phyloP scores from a whole-genome alignment of 208 protist genomes.

The Leishmania guyanensis region DNA sequence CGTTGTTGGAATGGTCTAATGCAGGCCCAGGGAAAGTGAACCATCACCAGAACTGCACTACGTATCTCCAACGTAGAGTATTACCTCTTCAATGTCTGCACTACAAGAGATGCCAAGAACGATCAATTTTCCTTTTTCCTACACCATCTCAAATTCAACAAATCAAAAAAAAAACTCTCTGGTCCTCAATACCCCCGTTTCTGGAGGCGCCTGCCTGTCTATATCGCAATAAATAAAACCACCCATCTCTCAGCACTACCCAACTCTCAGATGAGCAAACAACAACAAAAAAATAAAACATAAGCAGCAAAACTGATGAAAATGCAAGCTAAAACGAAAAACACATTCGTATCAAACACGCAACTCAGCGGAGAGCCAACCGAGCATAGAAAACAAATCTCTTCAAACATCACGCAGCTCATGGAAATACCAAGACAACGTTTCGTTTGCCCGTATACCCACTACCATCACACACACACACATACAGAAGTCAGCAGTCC shows the following conservation, averaged over 20 bases:
- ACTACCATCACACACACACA: too few relatives aligned
- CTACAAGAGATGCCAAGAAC: neutral
- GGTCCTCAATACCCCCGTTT: neutral
- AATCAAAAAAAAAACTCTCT: slow-evolving; percentile 12
- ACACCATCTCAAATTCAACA: neutral
- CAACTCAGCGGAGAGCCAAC: too few relatives aligned
- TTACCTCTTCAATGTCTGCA: neutral
- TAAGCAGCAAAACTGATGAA: neutral
- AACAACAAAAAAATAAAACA: neutral
- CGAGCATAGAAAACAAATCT: too few relatives aligned
- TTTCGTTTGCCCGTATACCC: neutral
- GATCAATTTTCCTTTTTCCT: neutral
- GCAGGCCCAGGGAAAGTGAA: neutral
- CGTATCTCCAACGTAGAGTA: slow-evolving; percentile 5
- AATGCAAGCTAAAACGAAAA: neutral
- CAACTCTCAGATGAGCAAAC: neutral
- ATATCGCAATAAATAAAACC: neutral
- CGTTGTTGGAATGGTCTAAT: neutral
- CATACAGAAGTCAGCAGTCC: too few relatives aligned
- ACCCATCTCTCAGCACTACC: neutral
- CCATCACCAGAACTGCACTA: neutral
- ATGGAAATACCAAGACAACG: too few relatives aligned
- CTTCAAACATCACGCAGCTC: too few relatives aligned
- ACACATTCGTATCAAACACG: neutral
- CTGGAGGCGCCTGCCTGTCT: neutral